Conservation (phyloP, 192 early-diverging fungal genomes). For the Chytriomyces sp. region DNA sequence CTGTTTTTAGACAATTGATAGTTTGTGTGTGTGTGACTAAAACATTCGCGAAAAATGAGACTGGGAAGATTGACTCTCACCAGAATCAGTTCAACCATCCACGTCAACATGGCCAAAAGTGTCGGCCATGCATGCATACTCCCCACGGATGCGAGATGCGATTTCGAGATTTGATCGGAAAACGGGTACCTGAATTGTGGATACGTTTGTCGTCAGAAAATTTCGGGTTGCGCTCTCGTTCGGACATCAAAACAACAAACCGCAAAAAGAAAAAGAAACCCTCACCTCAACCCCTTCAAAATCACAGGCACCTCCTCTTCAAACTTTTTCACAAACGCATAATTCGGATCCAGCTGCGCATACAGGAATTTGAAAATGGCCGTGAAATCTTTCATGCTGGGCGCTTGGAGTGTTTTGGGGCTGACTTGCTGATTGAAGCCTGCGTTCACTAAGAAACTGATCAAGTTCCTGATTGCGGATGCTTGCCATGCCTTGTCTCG, state of each 20-base stretch:
- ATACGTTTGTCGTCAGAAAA: background rate
- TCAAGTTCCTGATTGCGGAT: constrained; percentile 63
- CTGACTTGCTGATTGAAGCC: constrained; percentile 66
- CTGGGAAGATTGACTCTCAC: constrained; percentile 37
- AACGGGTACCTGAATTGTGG: constrained; percentile 55
- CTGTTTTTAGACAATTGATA: constrained; percentile 20
- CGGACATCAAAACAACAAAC: constrained; percentile 27
- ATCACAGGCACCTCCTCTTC: constrained; percentile 68
- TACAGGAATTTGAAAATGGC: constrained; percentile 78
- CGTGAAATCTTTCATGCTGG: constrained; percentile 75
- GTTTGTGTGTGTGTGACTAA: background rate
- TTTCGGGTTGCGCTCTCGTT: too few relatives aligned
- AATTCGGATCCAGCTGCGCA: constrained; percentile 68
- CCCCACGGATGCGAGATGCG: constrained; percentile 69
- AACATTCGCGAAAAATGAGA: background rate
- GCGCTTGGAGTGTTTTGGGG: constrained; percentile 62
- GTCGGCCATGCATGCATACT: constrained; percentile 74
- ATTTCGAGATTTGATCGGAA: constrained; percentile 71
- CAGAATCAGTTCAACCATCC: constrained; percentile 76
- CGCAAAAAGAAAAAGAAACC: constrained; percentile 6
- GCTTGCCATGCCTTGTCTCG: constrained; percentile 65
- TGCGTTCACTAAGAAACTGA: constrained; percentile 65
- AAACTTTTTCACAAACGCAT: constrained; percentile 67
- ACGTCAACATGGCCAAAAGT: constrained; percentile 71
- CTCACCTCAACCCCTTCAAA: constrained; percentile 61